Evolutionary conservation across 2,329 filamentous ascomycete genomes (phyloP).

Genomic region (Colletotrichum camelliae): DNA sequence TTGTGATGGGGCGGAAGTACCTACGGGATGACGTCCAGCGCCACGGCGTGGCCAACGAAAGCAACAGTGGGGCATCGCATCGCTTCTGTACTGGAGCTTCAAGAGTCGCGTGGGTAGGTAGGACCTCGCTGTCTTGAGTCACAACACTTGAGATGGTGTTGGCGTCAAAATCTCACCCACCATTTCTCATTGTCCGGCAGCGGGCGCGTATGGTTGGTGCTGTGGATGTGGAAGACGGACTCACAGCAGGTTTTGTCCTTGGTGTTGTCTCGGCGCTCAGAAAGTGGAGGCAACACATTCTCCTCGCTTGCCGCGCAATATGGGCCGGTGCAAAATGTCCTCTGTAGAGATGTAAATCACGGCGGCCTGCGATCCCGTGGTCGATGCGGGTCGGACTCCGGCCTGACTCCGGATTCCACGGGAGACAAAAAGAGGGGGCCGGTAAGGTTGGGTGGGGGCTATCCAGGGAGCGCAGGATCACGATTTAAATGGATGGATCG

Average conservation of each 20-base stretch:
- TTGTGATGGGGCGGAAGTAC: not conserved
- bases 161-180: not conserved
- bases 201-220: not conserved
- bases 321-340: not conserved
- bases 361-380: not conserved
- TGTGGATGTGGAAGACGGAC: not conserved
- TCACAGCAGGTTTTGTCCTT: too few species aligned
- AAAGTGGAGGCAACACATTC: too few species aligned
- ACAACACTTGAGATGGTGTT: not conserved
- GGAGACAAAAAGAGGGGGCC: not conserved
- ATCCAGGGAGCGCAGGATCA: not conserved
- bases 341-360: not conserved
- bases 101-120: not conserved
- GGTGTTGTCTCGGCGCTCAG: too few species aligned
- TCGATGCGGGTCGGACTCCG: constrained; percentile 11
- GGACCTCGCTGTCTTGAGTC: not conserved
- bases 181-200: not conserved
- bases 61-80: not conserved
- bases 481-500: constrained; percentile 8
- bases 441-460: not conserved
- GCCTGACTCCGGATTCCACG: not conserved
- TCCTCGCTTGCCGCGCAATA: not conserved
- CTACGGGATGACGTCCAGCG: not conserved
- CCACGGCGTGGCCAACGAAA: not conserved
- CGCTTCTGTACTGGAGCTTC: not conserved